Base-by-base conservation (phyloP, 164 flowering plant genomes). In the Umbilicus rupestris region DNA sequence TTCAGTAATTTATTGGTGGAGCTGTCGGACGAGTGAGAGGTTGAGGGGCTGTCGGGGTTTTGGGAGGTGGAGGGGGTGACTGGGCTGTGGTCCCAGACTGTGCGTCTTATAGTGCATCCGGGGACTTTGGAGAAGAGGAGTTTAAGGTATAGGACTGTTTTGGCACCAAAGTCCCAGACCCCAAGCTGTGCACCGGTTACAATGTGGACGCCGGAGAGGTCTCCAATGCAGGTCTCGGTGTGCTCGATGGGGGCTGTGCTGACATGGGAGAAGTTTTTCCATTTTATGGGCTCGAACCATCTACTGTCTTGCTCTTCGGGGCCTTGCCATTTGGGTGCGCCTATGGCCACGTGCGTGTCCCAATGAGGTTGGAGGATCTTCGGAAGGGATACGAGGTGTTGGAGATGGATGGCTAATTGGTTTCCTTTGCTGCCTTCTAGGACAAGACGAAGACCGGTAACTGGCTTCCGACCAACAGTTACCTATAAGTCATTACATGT, bases 301-400 rank as follows among this genome's bases (percentile, higher is more conserved):
- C 99, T 83, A 80, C 96, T 94, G 66, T 94, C 99, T 71, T 91
- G 97, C 78, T 94, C 99, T 75, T 94, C 97, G 0, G 96, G 95
- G 20, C 99, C 99, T 70, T 88, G 85, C 99, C 96, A 94, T 76
- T 79, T 87, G 22, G 97, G 96, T 49, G 99, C 86, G 46, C 97
- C 97, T n/a, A 91, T 91, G 62, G 97, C 90, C 73, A 89, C 73
- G 70, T 89, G 89, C 3, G 92, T 37, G 65, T 84, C 96, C 97
- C 97, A 91, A 64, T 91, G 99, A 2, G 97, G 99, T 62, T 88
- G 90, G 30, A 94, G 90, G 63, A 88, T 87, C 78, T 91, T 91
- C 3, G 99, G 99, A 37, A 91, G 92, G 63, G 97, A 88, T 33
- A 86, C 86, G 0, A 94, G 78, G 69, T 94, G 99, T 69, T 94